A percentile compares a stretch with the other conserved stretches of the same genome.
Conservation (phyloP, 2,329 filamentous ascomycete species). For the Cladosporium oxysporum region DNA sequence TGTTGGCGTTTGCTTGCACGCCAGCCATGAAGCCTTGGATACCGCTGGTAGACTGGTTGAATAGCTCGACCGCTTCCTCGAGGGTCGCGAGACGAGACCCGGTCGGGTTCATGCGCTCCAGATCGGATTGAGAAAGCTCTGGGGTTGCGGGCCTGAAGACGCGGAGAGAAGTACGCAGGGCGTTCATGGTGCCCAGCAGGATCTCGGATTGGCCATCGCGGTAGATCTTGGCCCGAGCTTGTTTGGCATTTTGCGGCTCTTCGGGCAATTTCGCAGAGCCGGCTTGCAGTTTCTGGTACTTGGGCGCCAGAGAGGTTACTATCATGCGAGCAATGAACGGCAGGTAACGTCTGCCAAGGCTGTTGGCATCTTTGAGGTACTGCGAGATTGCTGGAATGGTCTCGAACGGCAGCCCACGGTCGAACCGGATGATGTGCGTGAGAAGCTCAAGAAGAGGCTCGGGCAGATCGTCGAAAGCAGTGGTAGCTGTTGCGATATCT, state of each 20-base stretch:
- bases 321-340: constrained; percentile 39
- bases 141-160: constrained; percentile 13
- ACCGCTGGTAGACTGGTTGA: constrained; percentile 1
- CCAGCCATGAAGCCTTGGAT: constrained; percentile 34
- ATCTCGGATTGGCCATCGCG: constrained; percentile 43
- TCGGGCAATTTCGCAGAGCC: constrained; percentile 28
- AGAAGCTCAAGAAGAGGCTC: constrained; percentile 39
- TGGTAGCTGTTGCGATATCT: constrained; percentile 4
- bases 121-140: constrained; percentile 2
- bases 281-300: constrained; percentile 35
- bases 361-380: constrained; percentile 28
- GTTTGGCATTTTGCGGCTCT: constrained; percentile 40
- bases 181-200: constrained; percentile 31
- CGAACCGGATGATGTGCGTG: constrained; percentile 37
- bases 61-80: constrained; percentile 14
- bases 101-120: constrained; percentile 15
- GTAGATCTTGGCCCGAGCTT: constrained; percentile 46
- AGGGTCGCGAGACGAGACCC: constrained; percentile 17
- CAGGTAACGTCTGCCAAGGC: constrained; percentile 33
- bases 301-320: constrained; percentile 36
- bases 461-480: constrained; percentile 33
- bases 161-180: constrained; percentile 33
- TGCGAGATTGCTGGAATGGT: constrained; percentile 27
- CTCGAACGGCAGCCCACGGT: constrained; percentile 35
- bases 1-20: constrained; percentile 35